Evolutionary conservation across 345 rosid genomes (phyloP).

Genomic region (Orychophragmus violaceus): DNA sequence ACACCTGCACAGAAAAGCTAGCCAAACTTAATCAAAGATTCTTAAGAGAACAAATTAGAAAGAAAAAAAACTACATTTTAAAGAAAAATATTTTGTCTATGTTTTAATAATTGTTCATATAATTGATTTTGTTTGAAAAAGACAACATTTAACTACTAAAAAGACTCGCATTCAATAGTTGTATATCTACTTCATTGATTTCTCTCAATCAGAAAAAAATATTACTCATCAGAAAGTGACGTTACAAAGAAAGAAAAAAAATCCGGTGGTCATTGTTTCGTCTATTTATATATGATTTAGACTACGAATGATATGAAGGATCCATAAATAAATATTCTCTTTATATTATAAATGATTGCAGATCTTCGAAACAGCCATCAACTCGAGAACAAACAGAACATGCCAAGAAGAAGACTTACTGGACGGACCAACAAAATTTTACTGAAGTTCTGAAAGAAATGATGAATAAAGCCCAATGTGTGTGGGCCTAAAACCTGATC

Average conservation of each 20-base stretch:
- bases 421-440: slow-evolving; percentile 3
- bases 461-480: too few species aligned
- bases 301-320: not conserved
- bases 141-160: not conserved
- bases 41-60: not conserved
- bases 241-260: not conserved
- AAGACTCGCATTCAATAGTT: not conserved
- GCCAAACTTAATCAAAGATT: not conserved
- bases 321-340: not conserved
- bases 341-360: not conserved
- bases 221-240: not conserved
- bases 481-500: too few species aligned
- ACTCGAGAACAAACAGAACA: not conserved
- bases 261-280: not conserved
- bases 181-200: not conserved
- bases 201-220: not conserved
- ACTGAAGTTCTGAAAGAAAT: not conserved
- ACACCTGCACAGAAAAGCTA: slow-evolving; percentile 47
- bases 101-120: not conserved
- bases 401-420: not conserved
- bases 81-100: too few species aligned
- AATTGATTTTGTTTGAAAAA: not conserved
- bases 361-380: not conserved
- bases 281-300: not conserved
- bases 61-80: not conserved